Conservation (phyloP, 2,329 filamentous ascomycete species). For the Elsinoe arachidis region DNA sequence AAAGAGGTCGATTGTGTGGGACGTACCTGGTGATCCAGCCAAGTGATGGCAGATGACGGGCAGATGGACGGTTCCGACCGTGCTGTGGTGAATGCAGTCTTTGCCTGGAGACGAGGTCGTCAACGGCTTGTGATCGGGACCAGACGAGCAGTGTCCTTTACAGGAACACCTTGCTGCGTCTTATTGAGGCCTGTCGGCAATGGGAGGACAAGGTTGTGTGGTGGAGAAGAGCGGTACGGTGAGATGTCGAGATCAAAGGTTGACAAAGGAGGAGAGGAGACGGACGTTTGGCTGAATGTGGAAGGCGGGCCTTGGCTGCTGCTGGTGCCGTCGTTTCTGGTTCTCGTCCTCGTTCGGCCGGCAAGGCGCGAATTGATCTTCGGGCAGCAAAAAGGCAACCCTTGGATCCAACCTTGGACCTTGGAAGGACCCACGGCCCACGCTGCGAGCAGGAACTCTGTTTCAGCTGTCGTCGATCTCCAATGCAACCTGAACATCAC, state of each 20-base stretch:
- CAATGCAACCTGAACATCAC: slow-evolving; percentile 5
- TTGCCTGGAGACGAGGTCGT: neutral
- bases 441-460: neutral
- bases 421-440: neutral
- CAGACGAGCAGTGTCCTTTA: slow-evolving; percentile 10
- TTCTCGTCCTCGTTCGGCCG: neutral
- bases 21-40: slow-evolving; percentile 12
- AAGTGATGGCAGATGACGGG: slow-evolving; percentile 7
- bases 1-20: neutral
- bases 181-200: neutral
- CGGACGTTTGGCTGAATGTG: neutral
- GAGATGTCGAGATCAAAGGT: neutral
- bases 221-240: neutral
- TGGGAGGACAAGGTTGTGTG: neutral
- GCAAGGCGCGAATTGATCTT: neutral
- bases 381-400: neutral
- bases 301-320: neutral
- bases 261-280: neutral
- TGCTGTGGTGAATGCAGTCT: neutral
- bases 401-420: neutral
- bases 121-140: neutral
- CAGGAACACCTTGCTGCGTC: slow-evolving; percentile 10
- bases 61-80: slow-evolving; percentile 5
- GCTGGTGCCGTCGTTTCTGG: neutral
- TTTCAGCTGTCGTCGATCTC: slow-evolving; percentile 7